phyloP scores from a whole-genome alignment of 495 filamentous ascomycete genomes.

The Xylaria cubensis region DNA sequence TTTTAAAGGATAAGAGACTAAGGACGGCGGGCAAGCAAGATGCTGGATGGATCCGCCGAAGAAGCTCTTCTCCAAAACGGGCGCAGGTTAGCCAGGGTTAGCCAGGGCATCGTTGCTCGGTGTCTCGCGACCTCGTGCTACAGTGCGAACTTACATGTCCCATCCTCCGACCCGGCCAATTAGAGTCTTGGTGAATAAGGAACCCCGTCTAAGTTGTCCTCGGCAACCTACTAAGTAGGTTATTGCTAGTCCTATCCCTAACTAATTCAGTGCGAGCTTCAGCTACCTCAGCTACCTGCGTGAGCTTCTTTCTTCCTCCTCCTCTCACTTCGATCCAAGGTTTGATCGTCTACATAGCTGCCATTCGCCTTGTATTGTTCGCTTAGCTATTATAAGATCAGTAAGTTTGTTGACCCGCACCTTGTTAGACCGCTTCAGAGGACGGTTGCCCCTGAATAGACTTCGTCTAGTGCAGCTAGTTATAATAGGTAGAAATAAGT shows the following conservation, averaged over 20 bases:
- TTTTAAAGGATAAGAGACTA: slow-evolving; percentile 40
- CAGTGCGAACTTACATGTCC: slow-evolving; percentile 26
- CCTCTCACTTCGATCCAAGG: not conserved
- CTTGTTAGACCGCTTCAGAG: not conserved
- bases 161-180: slow-evolving; percentile 21
- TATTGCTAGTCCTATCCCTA: not conserved
- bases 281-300: not conserved
- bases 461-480: not conserved
- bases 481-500: not conserved
- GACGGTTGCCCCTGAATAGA: not conserved
- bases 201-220: not conserved
- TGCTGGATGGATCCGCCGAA: slow-evolving; percentile 38
- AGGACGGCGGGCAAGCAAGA: slow-evolving; percentile 34
- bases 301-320: not conserved
- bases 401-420: slow-evolving; percentile 10
- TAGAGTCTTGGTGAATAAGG: slow-evolving; percentile 15
- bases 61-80: slow-evolving; percentile 48
- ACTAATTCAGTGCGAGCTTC: not conserved
- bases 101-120: slow-evolving; percentile 19
- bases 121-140: slow-evolving; percentile 31
- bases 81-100: slow-evolving; percentile 12
- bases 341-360: not conserved
- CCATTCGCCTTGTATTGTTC: not conserved
- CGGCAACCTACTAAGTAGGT: slow-evolving; percentile 13
- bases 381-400: not conserved